These are phyloP conservation scores for Rhizopus sp. DNA, from an alignment of 371 early-diverging fungal species.

Conservation along the genomic window DNA sequence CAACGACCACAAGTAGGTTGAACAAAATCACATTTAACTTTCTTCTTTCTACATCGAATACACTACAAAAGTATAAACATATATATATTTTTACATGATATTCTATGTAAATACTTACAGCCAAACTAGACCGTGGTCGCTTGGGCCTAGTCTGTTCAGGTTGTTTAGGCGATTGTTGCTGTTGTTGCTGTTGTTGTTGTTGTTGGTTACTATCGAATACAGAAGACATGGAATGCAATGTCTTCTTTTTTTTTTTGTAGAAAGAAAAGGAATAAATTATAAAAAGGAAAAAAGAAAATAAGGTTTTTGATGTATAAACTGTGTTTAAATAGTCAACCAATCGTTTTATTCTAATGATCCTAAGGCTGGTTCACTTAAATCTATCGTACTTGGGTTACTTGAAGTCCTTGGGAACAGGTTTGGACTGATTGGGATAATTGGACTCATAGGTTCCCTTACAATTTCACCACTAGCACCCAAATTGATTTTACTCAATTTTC, in stretches of 20 bases:
- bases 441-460: constrained; percentile 46
- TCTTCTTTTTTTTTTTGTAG: constrained; percentile 4
- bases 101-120: constrained; percentile 28
- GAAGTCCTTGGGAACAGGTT: constrained; percentile 35
- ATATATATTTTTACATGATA: not conserved
- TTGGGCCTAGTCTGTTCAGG: constrained; percentile 47
- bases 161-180: constrained; percentile 32
- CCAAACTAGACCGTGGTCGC: constrained; percentile 49
- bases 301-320: constrained; percentile 2
- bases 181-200: constrained; percentile 26
- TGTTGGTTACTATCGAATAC: constrained; percentile 34
- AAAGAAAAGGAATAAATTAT: not conserved
- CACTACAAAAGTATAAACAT: constrained; percentile 29
- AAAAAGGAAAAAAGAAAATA: not conserved
- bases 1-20: constrained; percentile 67
- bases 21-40: constrained; percentile 64
- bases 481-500: constrained; percentile 13
- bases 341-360: not conserved
- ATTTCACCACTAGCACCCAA: constrained; percentile 55
- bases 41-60: constrained; percentile 60
- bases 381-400: constrained; percentile 2
- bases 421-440: constrained; percentile 51
- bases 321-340: constrained; percentile 5
- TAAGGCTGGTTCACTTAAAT: constrained; percentile 2
- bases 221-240: constrained; percentile 28